A percentile compares a stretch with the other conserved stretches of the same genome.
Evolutionary conservation across 73 alveolate species (phyloP).

Genomic region (Durusdinium trenchii): DNA sequence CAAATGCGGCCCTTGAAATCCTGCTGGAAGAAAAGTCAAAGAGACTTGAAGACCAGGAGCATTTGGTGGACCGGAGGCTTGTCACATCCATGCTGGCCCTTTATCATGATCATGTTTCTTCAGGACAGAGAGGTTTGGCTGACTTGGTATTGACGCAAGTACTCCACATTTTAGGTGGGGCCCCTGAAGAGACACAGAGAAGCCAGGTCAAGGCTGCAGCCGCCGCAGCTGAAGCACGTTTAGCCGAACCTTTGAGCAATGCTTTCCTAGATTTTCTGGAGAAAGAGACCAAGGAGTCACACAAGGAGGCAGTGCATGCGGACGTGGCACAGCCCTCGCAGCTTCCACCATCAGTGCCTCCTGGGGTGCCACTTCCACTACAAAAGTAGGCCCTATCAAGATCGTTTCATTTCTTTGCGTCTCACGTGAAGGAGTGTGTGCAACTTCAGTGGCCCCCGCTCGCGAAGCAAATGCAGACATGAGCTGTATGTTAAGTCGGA

Average conservation of each 20-base stretch:
- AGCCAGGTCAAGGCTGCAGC: slow-evolving; percentile 67
- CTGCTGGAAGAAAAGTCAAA: slow-evolving; percentile 44
- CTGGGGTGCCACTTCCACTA: slow-evolving; percentile 26
- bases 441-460: too few species aligned
- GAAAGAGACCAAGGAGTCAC: neutral
- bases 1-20: slow-evolving; percentile 60
- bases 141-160: slow-evolving; percentile 69
- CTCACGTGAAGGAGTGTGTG: neutral
- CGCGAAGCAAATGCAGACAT: too few species aligned
- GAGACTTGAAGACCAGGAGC: slow-evolving; percentile 79
- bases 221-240: slow-evolving; percentile 68
- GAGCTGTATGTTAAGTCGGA: too few species aligned
- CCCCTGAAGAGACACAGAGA: slow-evolving; percentile 72
- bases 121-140: slow-evolving; percentile 85
- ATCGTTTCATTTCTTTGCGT: neutral
- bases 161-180: slow-evolving; percentile 53
- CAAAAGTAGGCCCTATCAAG: neutral
- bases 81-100: slow-evolving; percentile 82
- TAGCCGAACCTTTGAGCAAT: slow-evolving; percentile 81
- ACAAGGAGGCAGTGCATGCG: neutral
- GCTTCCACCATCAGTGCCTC: slow-evolving; percentile 52
- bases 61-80: slow-evolving; percentile 77
- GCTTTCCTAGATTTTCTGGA: slow-evolving; percentile 80
- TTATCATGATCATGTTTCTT: slow-evolving; percentile 76
- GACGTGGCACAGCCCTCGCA: neutral